Percentiles rank a stretch among this genome's conserved stretches.
phyloP scores from a whole-genome alignment of 1,284 basidiomycete species.

The Irpex sp. region DNA sequence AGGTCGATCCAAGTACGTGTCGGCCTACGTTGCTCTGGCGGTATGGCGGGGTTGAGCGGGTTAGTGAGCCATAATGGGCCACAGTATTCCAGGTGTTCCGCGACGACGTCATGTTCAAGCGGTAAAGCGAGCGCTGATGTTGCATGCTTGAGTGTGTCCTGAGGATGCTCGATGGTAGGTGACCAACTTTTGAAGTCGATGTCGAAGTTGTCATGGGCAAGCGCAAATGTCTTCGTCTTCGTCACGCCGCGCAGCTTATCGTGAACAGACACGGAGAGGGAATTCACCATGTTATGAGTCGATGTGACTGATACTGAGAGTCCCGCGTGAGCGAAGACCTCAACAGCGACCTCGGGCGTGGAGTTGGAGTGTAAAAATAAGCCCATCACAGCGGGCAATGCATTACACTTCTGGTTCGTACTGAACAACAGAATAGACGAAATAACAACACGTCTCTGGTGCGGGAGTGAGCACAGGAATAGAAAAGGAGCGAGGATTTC shows the following conservation, averaged over 20 bases:
- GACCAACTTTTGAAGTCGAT: slow-evolving; percentile 17
- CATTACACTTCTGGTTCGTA: slow-evolving; percentile 10
- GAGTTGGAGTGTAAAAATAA: slow-evolving; percentile 11
- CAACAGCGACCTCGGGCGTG: slow-evolving; percentile 12
- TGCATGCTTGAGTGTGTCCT: slow-evolving; percentile 17
- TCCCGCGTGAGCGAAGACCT: slow-evolving; percentile 8
- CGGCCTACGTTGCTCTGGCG: not conserved
- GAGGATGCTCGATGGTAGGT: slow-evolving; percentile 20
- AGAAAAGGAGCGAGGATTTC: not conserved
- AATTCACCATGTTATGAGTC: not conserved
- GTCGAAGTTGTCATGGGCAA: slow-evolving; percentile 30
- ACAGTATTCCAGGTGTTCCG: slow-evolving; percentile 25
- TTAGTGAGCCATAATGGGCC: slow-evolving; percentile 24
- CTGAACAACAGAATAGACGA: not conserved
- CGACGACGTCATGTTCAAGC: slow-evolving; percentile 20
- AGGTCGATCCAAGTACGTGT: not conserved
- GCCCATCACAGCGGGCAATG: slow-evolving; percentile 6
- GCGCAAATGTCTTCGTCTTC: slow-evolving; percentile 15
- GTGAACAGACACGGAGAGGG: not conserved
- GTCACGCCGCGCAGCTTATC: slow-evolving; percentile 16
- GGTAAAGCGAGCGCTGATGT: slow-evolving; percentile 24
- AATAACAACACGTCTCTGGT: not conserved
- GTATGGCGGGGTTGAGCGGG: not conserved
- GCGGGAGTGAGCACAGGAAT: not conserved
- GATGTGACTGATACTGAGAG: not conserved